Evolutionary conservation across 2,329 filamentous ascomycete genomes (phyloP).

Genomic region (Ascochyta viciae-villosae): DNA sequence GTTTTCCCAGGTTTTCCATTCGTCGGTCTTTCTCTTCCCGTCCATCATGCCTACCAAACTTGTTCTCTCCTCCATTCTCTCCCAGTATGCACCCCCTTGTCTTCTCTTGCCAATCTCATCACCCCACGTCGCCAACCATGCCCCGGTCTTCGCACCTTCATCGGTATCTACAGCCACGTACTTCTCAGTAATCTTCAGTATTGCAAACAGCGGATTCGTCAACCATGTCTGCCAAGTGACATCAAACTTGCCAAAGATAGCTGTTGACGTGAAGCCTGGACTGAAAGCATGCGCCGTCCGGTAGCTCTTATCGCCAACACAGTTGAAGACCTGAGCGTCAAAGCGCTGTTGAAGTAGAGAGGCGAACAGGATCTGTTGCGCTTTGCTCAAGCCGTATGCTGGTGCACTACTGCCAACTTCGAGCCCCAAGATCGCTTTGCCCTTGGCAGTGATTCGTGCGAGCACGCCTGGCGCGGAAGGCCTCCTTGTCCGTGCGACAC

Average conservation of each 20-base stretch:
- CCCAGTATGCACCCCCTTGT: slow-evolving; percentile 20
- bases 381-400: slow-evolving; percentile 20
- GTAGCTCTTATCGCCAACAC: background rate
- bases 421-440: background rate
- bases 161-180: slow-evolving; percentile 15
- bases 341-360: slow-evolving; percentile 19
- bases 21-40: background rate
- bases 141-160: slow-evolving; percentile 24
- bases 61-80: slow-evolving; percentile 11
- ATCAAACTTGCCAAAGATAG: slow-evolving; percentile 20
- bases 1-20: slow-evolving; percentile 22
- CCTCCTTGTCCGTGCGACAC: background rate
- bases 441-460: background rate
- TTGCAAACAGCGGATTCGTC: slow-evolving; percentile 16
- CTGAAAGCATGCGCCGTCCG: slow-evolving; percentile 17
- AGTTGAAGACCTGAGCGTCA: background rate
- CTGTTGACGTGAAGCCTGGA: slow-evolving; percentile 20
- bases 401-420: background rate
- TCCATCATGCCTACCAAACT: slow-evolving; percentile 20
- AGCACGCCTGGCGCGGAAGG: background rate
- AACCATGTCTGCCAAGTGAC: slow-evolving; percentile 20
- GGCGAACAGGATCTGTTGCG: slow-evolving; percentile 24
- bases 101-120: background rate
- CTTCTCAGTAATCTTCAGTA: slow-evolving; percentile 18
- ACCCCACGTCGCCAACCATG: slow-evolving; percentile 19